Base-by-base conservation (phyloP, 169 alveolate species). In the Plasmodium reichenowi region DNA sequence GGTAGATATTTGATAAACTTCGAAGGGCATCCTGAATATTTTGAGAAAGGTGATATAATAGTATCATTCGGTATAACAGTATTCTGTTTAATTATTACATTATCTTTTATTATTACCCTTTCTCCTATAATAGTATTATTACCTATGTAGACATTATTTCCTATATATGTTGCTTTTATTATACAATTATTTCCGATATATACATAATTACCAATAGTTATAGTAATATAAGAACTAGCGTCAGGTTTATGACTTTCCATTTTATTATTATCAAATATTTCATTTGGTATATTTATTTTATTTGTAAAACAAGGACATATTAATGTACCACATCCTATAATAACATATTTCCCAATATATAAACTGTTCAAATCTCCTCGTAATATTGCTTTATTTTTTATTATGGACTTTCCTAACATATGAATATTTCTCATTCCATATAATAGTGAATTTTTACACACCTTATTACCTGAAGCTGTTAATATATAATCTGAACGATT, bases 1-100 rank as follows among this genome's bases (percentile, higher is more conserved):
- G 96, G 93, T 24, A 95, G 72, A 22, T 88, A 91, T 20, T 96
- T 96, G n/a, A 91, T 52, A 63, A 88, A 92, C 32, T 86, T 89
- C 9, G 95, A 97, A 13, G 98, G 98, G 29, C 91, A 89, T 52
- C 98, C 98, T 10, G 96, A 95, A 89, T 93, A 95, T 63, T 92
- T 93, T 62, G 97, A 93, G 88, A 93, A 93, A 6, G 97, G 94
- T 32, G 97, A 93, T 22, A 96, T 93, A 63, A 80, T 89, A 60
- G 96, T 90, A 83, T 96, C 98, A 62, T 96, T 94, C 4, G 95
- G 94, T 54, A 96, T 80, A 80, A 91, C 83, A 15, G 97, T 85
- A 72, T 93, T 90, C 74, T 96, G 97, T 60, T 90, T 80, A n/a
- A 96, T 92, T 56, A 83, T 89, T 58, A 93, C 94, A 80, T 94